Conservation (phyloP, 768 basidiomycete species). For the Piloderma croceum region DNA sequence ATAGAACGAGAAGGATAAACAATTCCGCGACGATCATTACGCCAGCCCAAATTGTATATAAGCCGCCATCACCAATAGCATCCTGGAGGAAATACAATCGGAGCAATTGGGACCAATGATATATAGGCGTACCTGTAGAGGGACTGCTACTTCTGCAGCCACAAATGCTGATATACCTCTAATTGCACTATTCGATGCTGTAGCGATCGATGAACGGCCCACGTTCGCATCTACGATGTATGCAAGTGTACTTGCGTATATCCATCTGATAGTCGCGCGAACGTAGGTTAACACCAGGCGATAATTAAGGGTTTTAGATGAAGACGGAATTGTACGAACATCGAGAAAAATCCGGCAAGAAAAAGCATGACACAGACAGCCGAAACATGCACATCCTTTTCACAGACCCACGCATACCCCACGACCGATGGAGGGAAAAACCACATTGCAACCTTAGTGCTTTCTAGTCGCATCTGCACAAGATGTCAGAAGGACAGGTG, state of each 20-base stretch:
- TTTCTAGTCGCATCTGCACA: conserved; percentile 64
- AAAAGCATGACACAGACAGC: conserved; percentile 71
- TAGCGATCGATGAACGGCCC: conserved; percentile 71
- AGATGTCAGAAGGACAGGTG: background rate
- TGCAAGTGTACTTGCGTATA: conserved; percentile 67
- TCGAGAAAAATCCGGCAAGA: conserved; percentile 64
- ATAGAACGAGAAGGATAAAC: conserved; percentile 39
- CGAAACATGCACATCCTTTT: conserved; percentile 57
- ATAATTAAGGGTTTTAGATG: background rate
- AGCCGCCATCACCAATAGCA: conserved; percentile 71
- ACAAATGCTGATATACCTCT: conserved; percentile 66
- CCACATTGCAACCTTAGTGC: conserved; percentile 52
- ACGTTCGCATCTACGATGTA: conserved; percentile 85
- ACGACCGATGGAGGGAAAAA: conserved; percentile 57
- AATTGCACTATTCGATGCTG: conserved; percentile 72
- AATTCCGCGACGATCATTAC: conserved; percentile 36
- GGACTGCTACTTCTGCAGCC: conserved; percentile 67
- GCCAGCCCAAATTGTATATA: conserved; percentile 64
- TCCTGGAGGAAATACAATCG: conserved; percentile 34
- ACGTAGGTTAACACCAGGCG: conserved; percentile 1
- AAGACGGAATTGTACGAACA: conserved; percentile 39
- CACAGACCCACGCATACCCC: conserved; percentile 71
- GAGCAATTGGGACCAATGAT: background rate
- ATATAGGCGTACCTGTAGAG: conserved; percentile 46
- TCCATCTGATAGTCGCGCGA: conserved; percentile 44